Conservation (phyloP, 257 asterid species). For the Nyctanthes arbortristis region DNA sequence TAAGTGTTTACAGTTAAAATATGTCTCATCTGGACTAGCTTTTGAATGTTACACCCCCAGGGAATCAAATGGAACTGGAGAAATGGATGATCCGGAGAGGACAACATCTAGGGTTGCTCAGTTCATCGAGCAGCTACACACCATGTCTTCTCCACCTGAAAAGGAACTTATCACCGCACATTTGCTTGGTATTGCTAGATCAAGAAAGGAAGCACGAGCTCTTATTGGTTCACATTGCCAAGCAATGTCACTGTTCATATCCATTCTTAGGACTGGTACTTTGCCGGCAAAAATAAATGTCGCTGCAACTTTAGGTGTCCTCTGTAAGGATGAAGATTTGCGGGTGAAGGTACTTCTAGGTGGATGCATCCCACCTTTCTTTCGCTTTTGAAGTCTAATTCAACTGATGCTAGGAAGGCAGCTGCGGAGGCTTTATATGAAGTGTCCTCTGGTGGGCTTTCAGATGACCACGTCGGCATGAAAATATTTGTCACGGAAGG, state of each 20-base stretch:
- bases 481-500: constrained; percentile 80
- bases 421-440: constrained; percentile 84
- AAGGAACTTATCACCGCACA: constrained; percentile 89
- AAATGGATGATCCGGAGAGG: constrained; percentile 69
- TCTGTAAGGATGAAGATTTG: constrained; percentile 77
- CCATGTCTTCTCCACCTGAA: constrained; percentile 66
- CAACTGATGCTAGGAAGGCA: constrained; percentile 70
- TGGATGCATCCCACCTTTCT: constrained; percentile 91
- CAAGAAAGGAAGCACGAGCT: constrained; percentile 79
- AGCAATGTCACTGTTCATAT: constrained; percentile 83
- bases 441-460: constrained; percentile 69
- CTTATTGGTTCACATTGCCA: constrained; percentile 84
- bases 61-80: constrained; percentile 63
- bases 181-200: constrained; percentile 73
- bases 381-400: constrained; percentile 67
- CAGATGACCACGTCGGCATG: constrained; percentile 81
- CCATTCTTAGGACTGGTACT: constrained; percentile 77
- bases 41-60: constrained; percentile 40
- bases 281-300: constrained; percentile 64
- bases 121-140: constrained; percentile 77
- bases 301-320: constrained; percentile 64
- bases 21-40: constrained; percentile 7
- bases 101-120: constrained; percentile 67
- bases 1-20: constrained; percentile 1
- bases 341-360: constrained; percentile 84